Evolutionary conservation across 2,329 filamentous ascomycete genomes (phyloP).

Genomic region (Teratosphaeria nubilosa): DNA sequence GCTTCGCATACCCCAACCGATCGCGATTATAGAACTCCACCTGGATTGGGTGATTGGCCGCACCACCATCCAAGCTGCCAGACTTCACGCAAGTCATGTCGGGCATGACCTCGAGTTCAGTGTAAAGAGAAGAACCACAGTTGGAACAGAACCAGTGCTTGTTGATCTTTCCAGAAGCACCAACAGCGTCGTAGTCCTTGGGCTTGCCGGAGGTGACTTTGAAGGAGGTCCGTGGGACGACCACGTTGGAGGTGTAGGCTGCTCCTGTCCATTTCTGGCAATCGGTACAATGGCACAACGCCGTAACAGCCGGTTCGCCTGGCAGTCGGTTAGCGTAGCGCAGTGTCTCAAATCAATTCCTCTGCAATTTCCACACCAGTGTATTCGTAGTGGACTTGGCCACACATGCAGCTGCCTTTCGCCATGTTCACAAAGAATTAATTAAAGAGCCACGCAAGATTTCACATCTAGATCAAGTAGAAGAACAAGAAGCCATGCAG

Average conservation of each 20-base stretch:
- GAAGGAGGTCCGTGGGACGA: slow-evolving; percentile 40
- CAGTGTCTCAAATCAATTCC: neutral
- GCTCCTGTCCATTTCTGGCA: slow-evolving; percentile 47
- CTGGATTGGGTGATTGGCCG: slow-evolving; percentile 34
- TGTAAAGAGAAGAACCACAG: slow-evolving; percentile 44
- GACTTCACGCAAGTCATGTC: slow-evolving; percentile 43
- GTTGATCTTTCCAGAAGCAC: slow-evolving; percentile 45
- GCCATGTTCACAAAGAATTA: slow-evolving; percentile 9
- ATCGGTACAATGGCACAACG: slow-evolving; percentile 38
- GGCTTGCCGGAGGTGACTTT: slow-evolving; percentile 41
- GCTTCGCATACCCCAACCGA: slow-evolving; percentile 35
- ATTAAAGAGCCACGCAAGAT: neutral
- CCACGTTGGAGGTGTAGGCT: slow-evolving; percentile 46
- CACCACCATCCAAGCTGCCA: slow-evolving; percentile 41
- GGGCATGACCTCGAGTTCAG: slow-evolving; percentile 44
- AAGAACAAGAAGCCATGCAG: too few relatives aligned
- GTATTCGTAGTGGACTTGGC: slow-evolving; percentile 19
- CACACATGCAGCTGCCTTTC: slow-evolving; percentile 23
- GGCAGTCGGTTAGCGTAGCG: neutral
- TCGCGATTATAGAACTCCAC: slow-evolving; percentile 47
- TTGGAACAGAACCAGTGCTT: slow-evolving; percentile 46
- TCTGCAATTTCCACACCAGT: slow-evolving; percentile 5
- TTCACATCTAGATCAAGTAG: too few relatives aligned
- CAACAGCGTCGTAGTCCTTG: slow-evolving; percentile 38
- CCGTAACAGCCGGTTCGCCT: slow-evolving; percentile 23